phyloP scores from a whole-genome alignment of 1,284 basidiomycete genomes.

The Ustilago trichophora region DNA sequence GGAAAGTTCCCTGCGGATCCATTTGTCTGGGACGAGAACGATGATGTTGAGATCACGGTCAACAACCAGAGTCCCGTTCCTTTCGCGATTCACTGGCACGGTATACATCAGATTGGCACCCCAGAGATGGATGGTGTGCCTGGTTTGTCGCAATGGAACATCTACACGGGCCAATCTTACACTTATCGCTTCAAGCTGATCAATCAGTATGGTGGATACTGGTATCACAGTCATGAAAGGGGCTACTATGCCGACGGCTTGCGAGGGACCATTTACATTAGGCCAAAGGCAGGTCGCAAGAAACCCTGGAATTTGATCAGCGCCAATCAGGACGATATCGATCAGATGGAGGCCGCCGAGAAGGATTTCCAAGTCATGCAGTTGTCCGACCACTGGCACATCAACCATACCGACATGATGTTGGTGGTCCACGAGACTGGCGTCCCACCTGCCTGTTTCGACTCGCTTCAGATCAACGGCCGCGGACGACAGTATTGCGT shows the following conservation, averaged over 20 bases:
- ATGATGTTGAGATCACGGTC: slow-evolving; percentile 44
- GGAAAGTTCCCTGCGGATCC: slow-evolving; percentile 42
- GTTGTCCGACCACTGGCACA: slow-evolving; percentile 50
- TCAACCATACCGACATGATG: slow-evolving; percentile 46
- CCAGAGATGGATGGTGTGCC: slow-evolving; percentile 57
- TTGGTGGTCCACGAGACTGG: slow-evolving; percentile 46
- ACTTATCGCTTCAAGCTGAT: slow-evolving; percentile 48
- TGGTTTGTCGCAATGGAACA: slow-evolving; percentile 50
- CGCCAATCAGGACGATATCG: slow-evolving; percentile 19
- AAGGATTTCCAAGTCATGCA: slow-evolving; percentile 30
- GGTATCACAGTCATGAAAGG: slow-evolving; percentile 50
- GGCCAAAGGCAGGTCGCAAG: slow-evolving; percentile 27
- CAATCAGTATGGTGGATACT: slow-evolving; percentile 48
- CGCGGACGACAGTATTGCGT: slow-evolving; percentile 47
- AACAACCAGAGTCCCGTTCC: slow-evolving; percentile 41
- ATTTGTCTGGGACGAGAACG: slow-evolving; percentile 52
- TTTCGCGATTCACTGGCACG: slow-evolving; percentile 52
- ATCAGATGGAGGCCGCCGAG: slow-evolving; percentile 49
- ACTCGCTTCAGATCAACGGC: slow-evolving; percentile 49
- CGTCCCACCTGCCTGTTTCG: slow-evolving; percentile 49
- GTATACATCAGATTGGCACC: slow-evolving; percentile 48
- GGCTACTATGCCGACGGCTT: slow-evolving; percentile 48
- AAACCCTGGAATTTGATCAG: slow-evolving; percentile 47
- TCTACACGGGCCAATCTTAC: slow-evolving; percentile 39
- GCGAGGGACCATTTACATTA: slow-evolving; percentile 44